Percentiles rank a stretch among this genome's conserved stretches.
phyloP scores from a whole-genome alignment of 73 alveolate genomes.

The Urostyla sp. region DNA sequence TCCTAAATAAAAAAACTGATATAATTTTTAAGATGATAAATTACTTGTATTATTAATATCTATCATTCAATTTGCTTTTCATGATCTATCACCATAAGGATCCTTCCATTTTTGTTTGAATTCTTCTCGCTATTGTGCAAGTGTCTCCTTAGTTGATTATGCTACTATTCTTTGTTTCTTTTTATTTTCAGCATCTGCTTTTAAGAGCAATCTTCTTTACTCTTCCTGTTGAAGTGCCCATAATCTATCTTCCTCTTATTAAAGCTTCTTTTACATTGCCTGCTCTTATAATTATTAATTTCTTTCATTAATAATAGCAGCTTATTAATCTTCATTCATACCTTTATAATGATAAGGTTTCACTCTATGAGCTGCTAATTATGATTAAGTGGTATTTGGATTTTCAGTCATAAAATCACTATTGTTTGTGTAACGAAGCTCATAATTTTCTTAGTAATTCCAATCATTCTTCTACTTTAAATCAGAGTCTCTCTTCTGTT shows the following conservation, averaged over 20 bases:
- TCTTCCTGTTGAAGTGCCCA: constrained; percentile 72
- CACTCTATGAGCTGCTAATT: constrained; percentile 88
- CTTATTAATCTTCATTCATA: constrained; percentile 67
- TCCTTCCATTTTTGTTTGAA: constrained; percentile 67
- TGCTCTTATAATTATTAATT: constrained; percentile 69
- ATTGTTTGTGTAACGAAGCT: constrained; percentile 53
- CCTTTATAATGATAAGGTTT: constrained; percentile 92
- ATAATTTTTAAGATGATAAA: too few relatives aligned
- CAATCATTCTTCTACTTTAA: constrained; percentile 45
- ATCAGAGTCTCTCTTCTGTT: constrained; percentile 79
- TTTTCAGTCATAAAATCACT: constrained; percentile 72
- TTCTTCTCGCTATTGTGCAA: constrained; percentile 45
- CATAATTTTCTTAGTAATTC: constrained; percentile 54
- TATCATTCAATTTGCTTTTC: too few relatives aligned
- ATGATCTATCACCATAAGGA: constrained; percentile 69
- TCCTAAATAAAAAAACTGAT: too few relatives aligned
- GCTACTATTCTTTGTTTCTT: constrained; percentile 54
- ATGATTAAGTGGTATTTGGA: constrained; percentile 75
- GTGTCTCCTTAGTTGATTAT: constrained; percentile 42
- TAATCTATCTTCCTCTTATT: constrained; percentile 74
- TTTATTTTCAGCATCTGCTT: constrained; percentile 47
- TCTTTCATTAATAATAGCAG: constrained; percentile 70
- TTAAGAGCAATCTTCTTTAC: constrained; percentile 52
- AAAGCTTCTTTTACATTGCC: constrained; percentile 60
- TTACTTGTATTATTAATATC: too few relatives aligned